Base-by-base conservation (phyloP, 129 eudicot genomes). In the Flaveria trinervia region DNA sequence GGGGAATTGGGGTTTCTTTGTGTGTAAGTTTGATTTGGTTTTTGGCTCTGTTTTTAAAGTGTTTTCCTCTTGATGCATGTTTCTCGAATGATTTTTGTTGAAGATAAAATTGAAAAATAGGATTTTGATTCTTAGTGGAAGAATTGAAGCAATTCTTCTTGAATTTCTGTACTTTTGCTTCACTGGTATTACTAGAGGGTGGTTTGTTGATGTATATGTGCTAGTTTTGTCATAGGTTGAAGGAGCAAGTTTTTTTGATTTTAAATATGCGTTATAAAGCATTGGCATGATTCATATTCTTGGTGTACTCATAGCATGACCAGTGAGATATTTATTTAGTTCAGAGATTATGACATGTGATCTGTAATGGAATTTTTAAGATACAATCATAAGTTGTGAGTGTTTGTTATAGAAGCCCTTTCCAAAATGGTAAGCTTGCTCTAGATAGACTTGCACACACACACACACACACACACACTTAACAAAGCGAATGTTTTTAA, bases 81-180 rank as follows among this genome's bases (percentile, higher is more conserved):
- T 54, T 71, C 43, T 68, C n/a, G 2, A 13, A 51, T 33, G 22
- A 18, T 52, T 39, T 2, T 0, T 50, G 12, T 45, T 49, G 13
- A 48, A 48, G 28, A 57, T 70, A 1, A 15, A 30, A 30, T 30
- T 30, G 36, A 30, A 30, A 30, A 30, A 4, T 25, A 44, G 76
- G 59, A 8, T 62, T 57, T 68, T 78, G 20, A 28, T 73, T 73
- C 41, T 56, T 50, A 4, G 2, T 17, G 30, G 36, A 41, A 49
- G 77, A 57, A 73, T 73, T 22, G 0, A 59, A 59, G 56, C 69
- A 73, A 55, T 55, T 73, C 9, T 39, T 55, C 68, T 54, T 73
- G 64, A 30, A 17, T 1, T 72, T 72, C n/a, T 54, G 28, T 22
- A 25, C 26, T 52, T 71, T 9, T 25, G 45, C 25, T 20, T 22